Percentiles rank a stretch among this genome's conserved stretches.
These are phyloP conservation scores for Trichoderma sp. DNA, from an alignment of 2,329 filamentous ascomycete species.

Conservation along the genomic window DNA sequence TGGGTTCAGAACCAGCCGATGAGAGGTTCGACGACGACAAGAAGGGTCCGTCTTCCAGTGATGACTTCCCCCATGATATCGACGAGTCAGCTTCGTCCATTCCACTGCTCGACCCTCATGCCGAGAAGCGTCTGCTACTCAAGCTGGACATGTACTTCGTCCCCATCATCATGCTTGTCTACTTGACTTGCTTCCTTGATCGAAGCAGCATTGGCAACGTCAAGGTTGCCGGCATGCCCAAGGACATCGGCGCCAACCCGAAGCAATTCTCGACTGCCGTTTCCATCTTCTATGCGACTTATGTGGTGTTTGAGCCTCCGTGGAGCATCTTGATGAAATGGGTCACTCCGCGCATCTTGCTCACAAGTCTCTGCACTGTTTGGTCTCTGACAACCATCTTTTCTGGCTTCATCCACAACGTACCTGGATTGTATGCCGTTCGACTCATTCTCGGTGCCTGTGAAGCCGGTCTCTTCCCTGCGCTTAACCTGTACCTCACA, in stretches of 20 bases:
- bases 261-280: conserved; percentile 33
- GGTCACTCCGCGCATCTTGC: conserved; percentile 32
- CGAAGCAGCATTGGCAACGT: conserved; percentile 47
- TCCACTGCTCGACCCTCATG: conserved; percentile 28
- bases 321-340: conserved; percentile 34
- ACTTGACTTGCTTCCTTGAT: conserved; percentile 54
- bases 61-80: neutral
- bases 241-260: conserved; percentile 32
- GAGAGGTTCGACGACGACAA: neutral
- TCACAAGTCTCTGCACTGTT: conserved; percentile 27
- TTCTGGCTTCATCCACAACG: conserved; percentile 32
- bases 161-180: conserved; percentile 53
- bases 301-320: conserved; percentile 32
- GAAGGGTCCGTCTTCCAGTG: conserved; percentile 4
- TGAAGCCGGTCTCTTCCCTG: conserved; percentile 29
- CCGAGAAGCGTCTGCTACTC: conserved; percentile 30
- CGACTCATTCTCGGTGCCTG: conserved; percentile 27
- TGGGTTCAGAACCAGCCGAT: neutral
- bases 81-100: conserved; percentile 13
- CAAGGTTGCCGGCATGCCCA: conserved; percentile 33
- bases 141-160: conserved; percentile 35
- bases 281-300: conserved; percentile 34
- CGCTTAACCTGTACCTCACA: conserved; percentile 28
- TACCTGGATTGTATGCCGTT: conserved; percentile 27
- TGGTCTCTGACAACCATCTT: conserved; percentile 30